A percentile compares a stretch with the other conserved stretches of the same genome.
phyloP scores from a whole-genome alignment of 257 asterid species.

The Lantana camara region DNA sequence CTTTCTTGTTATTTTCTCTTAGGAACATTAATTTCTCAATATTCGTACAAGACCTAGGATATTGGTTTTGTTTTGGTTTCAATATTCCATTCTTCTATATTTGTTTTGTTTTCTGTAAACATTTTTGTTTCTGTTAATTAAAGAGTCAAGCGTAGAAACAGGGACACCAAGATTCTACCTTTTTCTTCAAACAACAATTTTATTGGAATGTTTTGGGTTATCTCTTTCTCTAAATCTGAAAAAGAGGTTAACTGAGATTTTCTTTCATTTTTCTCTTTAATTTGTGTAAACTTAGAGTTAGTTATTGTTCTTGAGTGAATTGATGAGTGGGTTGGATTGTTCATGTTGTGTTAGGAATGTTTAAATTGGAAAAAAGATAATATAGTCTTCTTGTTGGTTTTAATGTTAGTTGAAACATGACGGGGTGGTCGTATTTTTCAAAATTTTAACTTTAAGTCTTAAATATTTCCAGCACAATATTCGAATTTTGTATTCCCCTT shows the following conservation, averaged over 20 bases:
- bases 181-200: neutral
- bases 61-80: too few relatives aligned
- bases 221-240: neutral
- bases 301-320: slow-evolving; percentile 7
- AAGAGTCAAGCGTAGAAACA: neutral
- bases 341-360: slow-evolving; percentile 35
- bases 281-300: neutral
- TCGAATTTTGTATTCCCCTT: slow-evolving; percentile 11
- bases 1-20: too few relatives aligned
- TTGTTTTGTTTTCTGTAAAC: neutral
- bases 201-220: neutral
- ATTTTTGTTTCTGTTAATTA: too few relatives aligned
- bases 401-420: slow-evolving; percentile 27
- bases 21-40: too few relatives aligned
- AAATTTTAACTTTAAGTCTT: neutral
- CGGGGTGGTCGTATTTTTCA: slow-evolving; percentile 9
- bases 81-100: too few relatives aligned
- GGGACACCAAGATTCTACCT: neutral
- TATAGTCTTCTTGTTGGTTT: neutral
- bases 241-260: neutral
- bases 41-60: too few relatives aligned
- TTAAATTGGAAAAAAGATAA: slow-evolving; percentile 28
- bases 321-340: slow-evolving; percentile 21
- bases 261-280: slow-evolving; percentile 1
- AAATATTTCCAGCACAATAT: neutral